Evolutionary conservation across 352 stramenopile genomes (phyloP), one percentile per base, ranked within the genome.

Genomic region (Globisporangium mamillatum): DNA sequence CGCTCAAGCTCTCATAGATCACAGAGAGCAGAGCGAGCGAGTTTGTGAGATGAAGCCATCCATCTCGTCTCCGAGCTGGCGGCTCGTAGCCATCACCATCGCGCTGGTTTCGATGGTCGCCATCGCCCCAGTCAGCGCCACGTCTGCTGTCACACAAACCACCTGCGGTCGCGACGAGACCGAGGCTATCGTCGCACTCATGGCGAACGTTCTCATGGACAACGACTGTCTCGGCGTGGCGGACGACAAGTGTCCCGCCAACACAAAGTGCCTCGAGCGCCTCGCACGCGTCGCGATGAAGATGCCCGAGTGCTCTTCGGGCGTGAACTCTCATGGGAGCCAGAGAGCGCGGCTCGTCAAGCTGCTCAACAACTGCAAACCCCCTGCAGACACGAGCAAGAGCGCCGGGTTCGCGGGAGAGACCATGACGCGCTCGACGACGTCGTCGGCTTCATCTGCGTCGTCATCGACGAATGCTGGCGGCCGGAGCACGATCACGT

Each of bases 281-380:
- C 14, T 61, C 5, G 50, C 20, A 22, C 50, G n/a, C n/a, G 18
- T 59, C 53, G 25, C 25, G 24, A 36, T 34, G 22, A 67, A 67
- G 62, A 60, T 67, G 8, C 62, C 62, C n/a, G 62, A 67, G 22
- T 67, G 62, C 34, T 34, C 41, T 0, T 44, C 62, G 8, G n/a
- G 22, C 18, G 9, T 24, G 7, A 60, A 5, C 24, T 18, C 14
- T 5, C 53, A 36, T 32, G 41, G 12, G 24, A 67, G 32, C 9
- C 62, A 67, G 8, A 24, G 14, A 9, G 18, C 36, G 32, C 50
- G 62, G 6, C 62, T 67, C 7, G 3, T 29, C 16, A 50, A 48
- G 32, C 53, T 67, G 18, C 12, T 61, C 6, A 25, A 58, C n/a
- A 24, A 16, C 29, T 67, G 62, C 24, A 22, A 24, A 9, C 3